These are phyloP conservation scores for Mycena kentingensis DNA, from an alignment of 768 basidiomycete species.

Conservation along the genomic window DNA sequence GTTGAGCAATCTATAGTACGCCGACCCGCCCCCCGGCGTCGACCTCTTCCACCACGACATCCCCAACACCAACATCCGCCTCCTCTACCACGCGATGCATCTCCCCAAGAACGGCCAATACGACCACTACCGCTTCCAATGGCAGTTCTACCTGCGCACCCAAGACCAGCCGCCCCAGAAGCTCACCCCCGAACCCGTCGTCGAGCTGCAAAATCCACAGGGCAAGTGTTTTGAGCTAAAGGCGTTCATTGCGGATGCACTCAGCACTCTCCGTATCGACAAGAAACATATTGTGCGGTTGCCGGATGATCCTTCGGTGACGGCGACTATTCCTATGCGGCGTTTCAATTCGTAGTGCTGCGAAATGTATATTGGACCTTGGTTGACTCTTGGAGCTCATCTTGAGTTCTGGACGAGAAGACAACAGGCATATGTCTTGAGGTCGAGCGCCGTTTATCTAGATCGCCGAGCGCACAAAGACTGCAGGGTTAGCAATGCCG, in stretches of 20 bases:
- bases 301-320: too few species aligned
- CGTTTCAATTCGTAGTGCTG: too few species aligned
- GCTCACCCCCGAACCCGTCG: background rate
- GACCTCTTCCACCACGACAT: background rate
- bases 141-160: background rate
- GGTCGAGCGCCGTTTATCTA: too few species aligned
- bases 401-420: too few species aligned
- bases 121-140: background rate
- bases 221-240: background rate
- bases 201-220: background rate
- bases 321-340: too few species aligned
- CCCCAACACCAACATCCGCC: background rate
- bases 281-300: too few species aligned
- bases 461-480: too few species aligned
- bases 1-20: background rate
- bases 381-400: too few species aligned
- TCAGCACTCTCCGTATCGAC: background rate
- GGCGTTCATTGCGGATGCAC: background rate
- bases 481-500: too few species aligned
- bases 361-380: too few species aligned
- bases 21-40: background rate
- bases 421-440: too few species aligned
- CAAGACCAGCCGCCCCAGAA: background rate
- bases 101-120: background rate
- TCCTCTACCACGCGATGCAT: background rate